Conservation (phyloP, 768 basidiomycete species). For the Suillus luteus region DNA sequence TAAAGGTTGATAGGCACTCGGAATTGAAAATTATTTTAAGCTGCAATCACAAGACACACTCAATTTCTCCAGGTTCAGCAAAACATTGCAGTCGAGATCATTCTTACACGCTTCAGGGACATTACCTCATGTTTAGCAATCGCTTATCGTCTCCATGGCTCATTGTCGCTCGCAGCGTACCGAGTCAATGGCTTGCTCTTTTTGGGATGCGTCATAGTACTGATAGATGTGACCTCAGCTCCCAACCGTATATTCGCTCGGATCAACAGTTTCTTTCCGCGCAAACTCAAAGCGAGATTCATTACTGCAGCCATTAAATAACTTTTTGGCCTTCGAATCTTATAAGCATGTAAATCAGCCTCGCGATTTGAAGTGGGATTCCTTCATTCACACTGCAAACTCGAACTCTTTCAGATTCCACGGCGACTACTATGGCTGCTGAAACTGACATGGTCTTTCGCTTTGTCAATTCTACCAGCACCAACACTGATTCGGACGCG, state of each 20-base stretch:
- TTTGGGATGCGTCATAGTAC: background rate
- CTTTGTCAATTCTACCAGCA: constrained; percentile 36
- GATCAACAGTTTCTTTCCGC: constrained; percentile 11
- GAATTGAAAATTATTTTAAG: background rate
- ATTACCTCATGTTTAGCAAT: constrained; percentile 6
- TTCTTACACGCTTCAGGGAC: constrained; percentile 1
- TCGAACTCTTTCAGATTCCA: background rate
- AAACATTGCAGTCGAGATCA: background rate
- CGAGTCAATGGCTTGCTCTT: constrained; percentile 1
- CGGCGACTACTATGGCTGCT: constrained; percentile 27
- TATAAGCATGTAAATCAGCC: background rate
- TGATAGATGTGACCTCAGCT: constrained; percentile 7
- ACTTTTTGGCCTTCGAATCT: background rate
- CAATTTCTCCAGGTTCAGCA: background rate
- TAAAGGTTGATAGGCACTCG: background rate
- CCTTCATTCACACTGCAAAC: background rate
- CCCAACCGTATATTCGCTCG: background rate
- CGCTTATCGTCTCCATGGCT: constrained; percentile 2
- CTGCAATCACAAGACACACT: background rate
- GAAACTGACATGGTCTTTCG: constrained; percentile 41
- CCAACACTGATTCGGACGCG: constrained; percentile 32
- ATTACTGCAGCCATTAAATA: constrained; percentile 3
- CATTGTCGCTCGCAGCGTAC: background rate
- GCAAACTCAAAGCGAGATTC: constrained; percentile 5
- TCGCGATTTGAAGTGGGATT: background rate